Evolutionary conservation across 164 flowering plant genomes (phyloP).

Genomic region (Stephania yunnanensis): DNA sequence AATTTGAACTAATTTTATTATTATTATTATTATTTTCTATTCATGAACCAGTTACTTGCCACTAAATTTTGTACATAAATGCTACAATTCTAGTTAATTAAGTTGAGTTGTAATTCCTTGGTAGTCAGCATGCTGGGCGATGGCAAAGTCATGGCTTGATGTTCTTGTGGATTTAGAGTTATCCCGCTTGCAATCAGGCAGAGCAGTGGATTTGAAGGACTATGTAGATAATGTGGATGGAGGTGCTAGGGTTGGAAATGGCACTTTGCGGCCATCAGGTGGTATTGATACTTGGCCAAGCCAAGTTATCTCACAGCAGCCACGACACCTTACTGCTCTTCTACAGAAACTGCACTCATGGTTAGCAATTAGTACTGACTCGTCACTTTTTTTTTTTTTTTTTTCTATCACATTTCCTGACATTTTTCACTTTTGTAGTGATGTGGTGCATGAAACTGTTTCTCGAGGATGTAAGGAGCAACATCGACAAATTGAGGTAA

Average conservation of each 20-base stretch:
- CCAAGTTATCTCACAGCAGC: slow-evolving; percentile 82
- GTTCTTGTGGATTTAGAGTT: slow-evolving; percentile 79
- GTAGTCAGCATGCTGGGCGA: slow-evolving; percentile 99
- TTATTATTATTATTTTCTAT: no score
- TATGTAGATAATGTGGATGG: slow-evolving; percentile 46
- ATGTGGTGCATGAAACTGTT: slow-evolving; percentile 81
- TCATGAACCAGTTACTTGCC: no score
- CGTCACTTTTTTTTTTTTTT: background rate
- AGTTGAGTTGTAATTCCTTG: no score
- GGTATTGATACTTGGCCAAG: slow-evolving; percentile 87
- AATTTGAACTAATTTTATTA: no score
- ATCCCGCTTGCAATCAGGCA: slow-evolving; percentile 52
- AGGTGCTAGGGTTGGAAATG: slow-evolving; percentile 44
- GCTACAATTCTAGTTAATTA: no score
- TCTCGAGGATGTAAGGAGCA: slow-evolving; percentile 91
- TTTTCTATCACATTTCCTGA: slow-evolving; percentile 5
- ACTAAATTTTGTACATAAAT: no score
- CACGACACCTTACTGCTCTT: slow-evolving; percentile 66
- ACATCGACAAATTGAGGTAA: slow-evolving; percentile 92
- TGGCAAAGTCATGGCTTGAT: slow-evolving; percentile 97
- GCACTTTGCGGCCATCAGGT: slow-evolving; percentile 26
- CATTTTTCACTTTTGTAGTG: slow-evolving; percentile 39
- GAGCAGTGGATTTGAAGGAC: slow-evolving; percentile 46
- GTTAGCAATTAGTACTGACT: slow-evolving; percentile 26
- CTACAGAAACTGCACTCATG: slow-evolving; percentile 97